A percentile compares a stretch with the other conserved stretches of the same genome.
phyloP scores from a whole-genome alignment of 164 flowering plant species.

The Protea cynaroides region DNA sequence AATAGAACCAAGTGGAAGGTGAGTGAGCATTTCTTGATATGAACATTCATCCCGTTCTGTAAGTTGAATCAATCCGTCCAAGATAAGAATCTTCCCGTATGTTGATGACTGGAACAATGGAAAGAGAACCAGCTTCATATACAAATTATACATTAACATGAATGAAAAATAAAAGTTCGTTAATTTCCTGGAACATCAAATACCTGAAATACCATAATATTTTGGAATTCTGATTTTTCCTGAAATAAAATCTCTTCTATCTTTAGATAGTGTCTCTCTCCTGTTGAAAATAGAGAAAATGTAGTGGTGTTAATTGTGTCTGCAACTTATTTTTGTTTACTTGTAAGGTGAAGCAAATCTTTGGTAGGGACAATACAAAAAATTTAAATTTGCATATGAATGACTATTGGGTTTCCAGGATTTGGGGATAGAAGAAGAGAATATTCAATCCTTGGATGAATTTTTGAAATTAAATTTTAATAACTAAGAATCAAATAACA shows the following conservation, averaged over 20 bases:
- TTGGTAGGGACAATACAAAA: no score
- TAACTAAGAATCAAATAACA: no score
- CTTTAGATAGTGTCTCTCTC: constrained; percentile 98
- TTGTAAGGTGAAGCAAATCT: neutral
- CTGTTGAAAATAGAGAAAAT: constrained; percentile 30
- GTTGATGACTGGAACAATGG: constrained; percentile 15
- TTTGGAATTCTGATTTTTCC: constrained; percentile 82
- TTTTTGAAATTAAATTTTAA: no score
- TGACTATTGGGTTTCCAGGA: no score
- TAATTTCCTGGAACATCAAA: no score
- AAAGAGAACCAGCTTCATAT: no score
- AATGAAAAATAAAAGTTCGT: no score
- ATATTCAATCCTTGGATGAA: no score
- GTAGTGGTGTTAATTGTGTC: neutral
- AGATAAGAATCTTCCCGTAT: constrained; percentile 25
- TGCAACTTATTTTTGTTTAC: neutral
- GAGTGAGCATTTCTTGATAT: constrained; percentile 37
- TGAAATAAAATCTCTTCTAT: constrained; percentile 86
- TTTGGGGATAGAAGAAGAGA: no score
- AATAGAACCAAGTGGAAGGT: constrained; percentile 35
- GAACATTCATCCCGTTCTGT: constrained; percentile 31
- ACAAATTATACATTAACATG: no score
- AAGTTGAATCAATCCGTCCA: constrained; percentile 31
- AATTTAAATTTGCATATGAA: no score
- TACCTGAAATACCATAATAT: constrained; percentile 96